These are phyloP conservation scores for Geotrichum phurueaensis DNA, from an alignment of 1,139 yeast species.

Conservation along the genomic window DNA sequence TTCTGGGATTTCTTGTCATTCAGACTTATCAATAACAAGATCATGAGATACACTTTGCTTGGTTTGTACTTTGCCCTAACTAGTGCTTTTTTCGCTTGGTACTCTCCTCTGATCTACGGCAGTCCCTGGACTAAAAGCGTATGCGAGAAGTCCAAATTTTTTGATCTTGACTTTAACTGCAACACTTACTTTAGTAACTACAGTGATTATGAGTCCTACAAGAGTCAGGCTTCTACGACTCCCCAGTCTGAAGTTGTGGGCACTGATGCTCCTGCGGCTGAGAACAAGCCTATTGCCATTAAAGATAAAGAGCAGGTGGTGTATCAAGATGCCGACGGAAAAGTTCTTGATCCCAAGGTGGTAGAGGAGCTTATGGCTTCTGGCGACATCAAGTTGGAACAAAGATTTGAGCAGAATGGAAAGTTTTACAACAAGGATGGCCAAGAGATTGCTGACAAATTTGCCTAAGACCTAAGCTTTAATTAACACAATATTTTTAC, in stretches of 20 bases:
- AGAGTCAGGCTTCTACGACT: background rate
- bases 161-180: conserved; percentile 81
- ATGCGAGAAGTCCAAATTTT: conserved; percentile 57
- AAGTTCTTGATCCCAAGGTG: conserved; percentile 5
- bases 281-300: background rate
- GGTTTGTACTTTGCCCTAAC: conserved; percentile 47
- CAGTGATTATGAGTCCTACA: conserved; percentile 27
- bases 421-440: conserved; percentile 14
- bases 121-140: conserved; percentile 68
- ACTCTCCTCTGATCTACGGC: conserved; percentile 75
- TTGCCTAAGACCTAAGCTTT: conserved; percentile 1
- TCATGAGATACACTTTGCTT: conserved; percentile 41
- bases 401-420: conserved; percentile 5
- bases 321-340: conserved; percentile 14
- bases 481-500: background rate
- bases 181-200: conserved; percentile 42
- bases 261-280: background rate
- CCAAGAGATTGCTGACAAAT: conserved; percentile 14
- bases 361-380: conserved; percentile 3
- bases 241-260: background rate
- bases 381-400: conserved; percentile 7
- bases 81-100: conserved; percentile 52
- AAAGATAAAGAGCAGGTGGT: conserved; percentile 2
- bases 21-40: conserved; percentile 41
- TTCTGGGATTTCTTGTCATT: conserved; percentile 56